Conservation (phyloP, 345 rosid genomes). For the Ceriops tagal region DNA sequence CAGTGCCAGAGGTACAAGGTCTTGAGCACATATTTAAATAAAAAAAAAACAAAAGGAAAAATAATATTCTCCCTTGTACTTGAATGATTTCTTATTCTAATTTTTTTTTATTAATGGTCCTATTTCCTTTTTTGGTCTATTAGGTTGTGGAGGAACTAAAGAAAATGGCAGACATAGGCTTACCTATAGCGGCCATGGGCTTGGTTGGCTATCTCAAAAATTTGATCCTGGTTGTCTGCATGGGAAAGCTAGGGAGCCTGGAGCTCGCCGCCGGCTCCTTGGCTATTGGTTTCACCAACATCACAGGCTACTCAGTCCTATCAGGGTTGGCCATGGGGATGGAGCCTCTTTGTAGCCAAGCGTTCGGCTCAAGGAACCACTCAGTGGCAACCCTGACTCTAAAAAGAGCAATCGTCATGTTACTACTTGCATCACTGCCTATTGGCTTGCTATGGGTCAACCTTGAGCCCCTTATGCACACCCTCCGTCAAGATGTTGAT, state of each 20-base stretch:
- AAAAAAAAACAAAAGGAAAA: background rate
- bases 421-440: slow-evolving; percentile 57
- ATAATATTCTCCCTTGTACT: background rate
- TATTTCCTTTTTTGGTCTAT: background rate
- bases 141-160: slow-evolving; percentile 78
- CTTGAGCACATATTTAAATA: background rate
- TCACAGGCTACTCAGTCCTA: slow-evolving; percentile 85
- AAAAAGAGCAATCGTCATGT: slow-evolving; percentile 56
- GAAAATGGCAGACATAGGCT: slow-evolving; percentile 57
- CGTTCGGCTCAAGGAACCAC: slow-evolving; percentile 66
- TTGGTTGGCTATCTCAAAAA: slow-evolving; percentile 62
- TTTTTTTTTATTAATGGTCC: background rate
- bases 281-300: slow-evolving; percentile 88
- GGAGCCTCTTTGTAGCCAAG: slow-evolving; percentile 91
- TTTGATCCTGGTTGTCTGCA: slow-evolving; percentile 71
- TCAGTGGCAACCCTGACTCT: slow-evolving; percentile 49
- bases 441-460: slow-evolving; percentile 67
- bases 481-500: slow-evolving; percentile 58
- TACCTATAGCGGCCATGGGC: slow-evolving; percentile 75
- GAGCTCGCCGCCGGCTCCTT: slow-evolving; percentile 94
- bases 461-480: slow-evolving; percentile 62
- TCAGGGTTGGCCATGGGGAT: slow-evolving; percentile 87
- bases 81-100: background rate
- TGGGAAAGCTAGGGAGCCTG: slow-evolving; percentile 81
- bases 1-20: slow-evolving; percentile 64